Evolutionary conservation across 208 protist genomes (phyloP), one percentile per base, ranked within the genome.

Genomic region (Acanthamoeba castellanii): DNA sequence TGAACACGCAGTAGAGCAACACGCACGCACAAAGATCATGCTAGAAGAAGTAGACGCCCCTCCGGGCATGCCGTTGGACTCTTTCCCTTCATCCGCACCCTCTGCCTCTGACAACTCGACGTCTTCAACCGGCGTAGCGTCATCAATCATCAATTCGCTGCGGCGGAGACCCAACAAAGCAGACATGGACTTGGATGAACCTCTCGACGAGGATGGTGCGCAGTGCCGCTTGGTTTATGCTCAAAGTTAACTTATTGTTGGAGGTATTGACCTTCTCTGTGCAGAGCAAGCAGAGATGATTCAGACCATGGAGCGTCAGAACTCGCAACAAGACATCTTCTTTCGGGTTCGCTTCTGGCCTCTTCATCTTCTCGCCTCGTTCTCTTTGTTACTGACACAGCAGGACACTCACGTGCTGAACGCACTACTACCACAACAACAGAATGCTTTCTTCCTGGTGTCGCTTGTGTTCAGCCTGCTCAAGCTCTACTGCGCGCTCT

Each of bases 391-490:
- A 42, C 37, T 42, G 37, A 1, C 37, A 42, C 37, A 42, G 37
- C 5, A 66, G 20, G 25, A 66, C 37, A 25, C 13, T 85, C 1
- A 25, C 42, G 27, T 52, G 42, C 22, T 52, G 7, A 57, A 0
- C 47, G 32, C 47, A 59, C 55, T 4, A 27, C 47, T 22, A 59
- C 16, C 20, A 4, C 32, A 27, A 1, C 0, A 8, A 57, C 50
- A 88, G 81, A 88, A 88, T 37, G 81, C 81, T 0, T 88, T 88
- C 81, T 88, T 88, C 81, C n/a, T 88, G 2, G 81, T 88, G 18
- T 59, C 81, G 50, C 30, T 88, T 0, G 50, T 88, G 81, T 88
- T 88, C 27, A 25, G n/a, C 13, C 81, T 88, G 81, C 47, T 88
- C 13, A 88, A 88, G 81, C 50, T 88, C 50, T 88, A 88, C 81